Conservation (phyloP, 768 basidiomycete genomes). For the Trametes cingulata region DNA sequence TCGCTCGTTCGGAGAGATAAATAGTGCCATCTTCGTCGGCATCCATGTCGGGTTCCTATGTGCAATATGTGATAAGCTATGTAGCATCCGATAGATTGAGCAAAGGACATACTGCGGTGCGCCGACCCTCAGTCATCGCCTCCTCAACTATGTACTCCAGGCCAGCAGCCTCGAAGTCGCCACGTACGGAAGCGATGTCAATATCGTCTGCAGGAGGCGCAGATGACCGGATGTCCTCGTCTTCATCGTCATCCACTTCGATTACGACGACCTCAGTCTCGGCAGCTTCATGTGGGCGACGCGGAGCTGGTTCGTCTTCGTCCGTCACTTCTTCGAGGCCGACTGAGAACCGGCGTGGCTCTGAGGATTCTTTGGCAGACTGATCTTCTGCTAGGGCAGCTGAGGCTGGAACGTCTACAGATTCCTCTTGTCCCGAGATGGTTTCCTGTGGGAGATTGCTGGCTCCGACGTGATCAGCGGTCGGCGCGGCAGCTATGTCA, state of each 20-base stretch:
- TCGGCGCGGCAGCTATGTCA: neutral
- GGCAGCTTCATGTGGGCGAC: neutral
- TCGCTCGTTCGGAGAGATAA: no score
- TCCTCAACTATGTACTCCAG: conserved; percentile 37
- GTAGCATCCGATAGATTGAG: neutral
- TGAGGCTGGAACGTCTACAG: no score
- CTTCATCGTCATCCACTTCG: conserved; percentile 5
- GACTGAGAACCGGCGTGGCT: neutral
- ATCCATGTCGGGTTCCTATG: conserved; percentile 4
- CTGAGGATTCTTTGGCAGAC: neutral
- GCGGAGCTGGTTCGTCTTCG: neutral
- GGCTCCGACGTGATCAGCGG: no score
- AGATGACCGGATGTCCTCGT: neutral
- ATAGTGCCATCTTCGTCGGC: no score
- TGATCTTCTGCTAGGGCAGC: no score
- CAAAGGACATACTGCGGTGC: conserved; percentile 33
- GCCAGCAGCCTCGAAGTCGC: neutral
- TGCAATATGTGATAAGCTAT: no score
- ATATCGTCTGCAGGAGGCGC: neutral
- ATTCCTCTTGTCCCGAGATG: no score
- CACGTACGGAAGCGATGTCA: neutral
- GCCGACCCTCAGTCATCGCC: conserved; percentile 31
- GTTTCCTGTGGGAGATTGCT: no score
- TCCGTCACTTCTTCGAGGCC: conserved; percentile 6
- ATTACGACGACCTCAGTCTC: neutral